These are phyloP conservation scores for Pseudoperonospora humuli DNA, from an alignment of 352 stramenopile genomes.

Conservation along the genomic window DNA sequence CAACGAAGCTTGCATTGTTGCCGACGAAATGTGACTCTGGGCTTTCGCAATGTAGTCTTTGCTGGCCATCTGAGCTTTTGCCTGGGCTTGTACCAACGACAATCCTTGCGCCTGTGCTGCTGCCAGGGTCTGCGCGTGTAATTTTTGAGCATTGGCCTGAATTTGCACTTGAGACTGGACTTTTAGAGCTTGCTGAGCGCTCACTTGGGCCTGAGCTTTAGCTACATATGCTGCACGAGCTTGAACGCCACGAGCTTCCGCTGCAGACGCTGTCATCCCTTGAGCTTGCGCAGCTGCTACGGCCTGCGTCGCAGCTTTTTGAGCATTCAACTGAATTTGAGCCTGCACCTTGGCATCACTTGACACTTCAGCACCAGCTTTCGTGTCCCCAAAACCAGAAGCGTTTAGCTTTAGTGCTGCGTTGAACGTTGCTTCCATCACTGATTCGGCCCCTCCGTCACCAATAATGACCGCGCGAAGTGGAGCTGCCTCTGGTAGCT, in stretches of 20 bases:
- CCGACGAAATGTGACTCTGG: constrained; percentile 71
- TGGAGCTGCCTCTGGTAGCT: constrained; percentile 78
- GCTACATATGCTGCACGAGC: constrained; percentile 78
- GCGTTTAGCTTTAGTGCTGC: constrained; percentile 51
- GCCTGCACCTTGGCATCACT: constrained; percentile 78
- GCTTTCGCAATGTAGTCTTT: constrained; percentile 88
- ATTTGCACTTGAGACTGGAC: constrained; percentile 86
- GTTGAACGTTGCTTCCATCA: constrained; percentile 92
- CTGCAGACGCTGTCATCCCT: constrained; percentile 55
- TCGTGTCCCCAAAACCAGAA: constrained; percentile 29
- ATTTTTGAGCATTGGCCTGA: constrained; percentile 83
- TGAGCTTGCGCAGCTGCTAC: constrained; percentile 71
- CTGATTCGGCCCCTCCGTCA: constrained; percentile 80
- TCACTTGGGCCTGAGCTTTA: constrained; percentile 82
- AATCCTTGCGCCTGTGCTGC: constrained; percentile 79
- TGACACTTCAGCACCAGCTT: constrained; percentile 23
- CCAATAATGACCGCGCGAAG: constrained; percentile 85
- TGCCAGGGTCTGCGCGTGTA: constrained; percentile 78
- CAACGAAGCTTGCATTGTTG: constrained; percentile 42
- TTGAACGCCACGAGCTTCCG: constrained; percentile 73
- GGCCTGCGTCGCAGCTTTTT: constrained; percentile 76
- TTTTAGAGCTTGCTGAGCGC: constrained; percentile 72
- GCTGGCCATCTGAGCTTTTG: constrained; percentile 80
- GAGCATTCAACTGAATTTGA: constrained; percentile 79
- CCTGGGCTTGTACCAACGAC: constrained; percentile 78